Conservation (phyloP, 2,329 filamentous ascomycete species). For the Paecilomyces niveus region DNA sequence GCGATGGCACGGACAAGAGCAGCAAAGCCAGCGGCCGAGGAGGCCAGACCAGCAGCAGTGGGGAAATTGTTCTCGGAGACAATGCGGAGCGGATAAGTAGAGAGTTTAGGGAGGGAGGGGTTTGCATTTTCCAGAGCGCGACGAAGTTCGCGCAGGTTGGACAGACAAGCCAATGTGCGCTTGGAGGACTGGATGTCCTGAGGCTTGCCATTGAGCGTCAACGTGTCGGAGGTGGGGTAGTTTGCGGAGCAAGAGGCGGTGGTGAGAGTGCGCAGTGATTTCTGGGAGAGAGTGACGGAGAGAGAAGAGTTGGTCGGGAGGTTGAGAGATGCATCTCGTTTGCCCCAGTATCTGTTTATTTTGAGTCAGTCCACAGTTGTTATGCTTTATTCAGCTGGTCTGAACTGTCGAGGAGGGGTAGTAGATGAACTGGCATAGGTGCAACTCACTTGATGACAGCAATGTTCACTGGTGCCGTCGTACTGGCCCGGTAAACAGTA, state of each 20-base stretch:
- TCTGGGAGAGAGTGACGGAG: conserved; percentile 90
- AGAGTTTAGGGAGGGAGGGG: conserved; percentile 72
- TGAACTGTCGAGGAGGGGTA: conserved; percentile 9
- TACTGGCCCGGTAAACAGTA: conserved; percentile 79
- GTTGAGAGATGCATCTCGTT: conserved; percentile 88
- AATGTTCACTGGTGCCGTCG: conserved; percentile 95
- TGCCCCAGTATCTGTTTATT: conserved; percentile 77
- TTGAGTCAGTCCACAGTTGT: neutral
- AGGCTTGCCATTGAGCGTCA: conserved; percentile 74
- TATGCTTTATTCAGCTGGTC: conserved; percentile 2
- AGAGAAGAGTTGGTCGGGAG: conserved; percentile 97
- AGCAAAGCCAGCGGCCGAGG: conserved; percentile 59
- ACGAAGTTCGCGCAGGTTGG: conserved; percentile 72
- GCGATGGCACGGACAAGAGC: conserved; percentile 73
- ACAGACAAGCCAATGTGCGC: conserved; percentile 90
- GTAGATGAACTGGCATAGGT: conserved; percentile 12
- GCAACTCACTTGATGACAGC: conserved; percentile 79
- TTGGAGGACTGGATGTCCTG: conserved; percentile 77
- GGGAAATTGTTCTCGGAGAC: conserved; percentile 99
- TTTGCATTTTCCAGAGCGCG: conserved; percentile 66
- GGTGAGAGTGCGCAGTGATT: conserved; percentile 88
- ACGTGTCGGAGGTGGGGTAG: conserved; percentile 60
- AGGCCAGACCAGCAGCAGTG: conserved; percentile 80
- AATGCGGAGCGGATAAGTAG: conserved; percentile 68
- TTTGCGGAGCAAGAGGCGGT: conserved; percentile 80